Evolutionary conservation across 2,329 filamentous ascomycete species (phyloP).

Genomic region (Elsinoe australis): DNA sequence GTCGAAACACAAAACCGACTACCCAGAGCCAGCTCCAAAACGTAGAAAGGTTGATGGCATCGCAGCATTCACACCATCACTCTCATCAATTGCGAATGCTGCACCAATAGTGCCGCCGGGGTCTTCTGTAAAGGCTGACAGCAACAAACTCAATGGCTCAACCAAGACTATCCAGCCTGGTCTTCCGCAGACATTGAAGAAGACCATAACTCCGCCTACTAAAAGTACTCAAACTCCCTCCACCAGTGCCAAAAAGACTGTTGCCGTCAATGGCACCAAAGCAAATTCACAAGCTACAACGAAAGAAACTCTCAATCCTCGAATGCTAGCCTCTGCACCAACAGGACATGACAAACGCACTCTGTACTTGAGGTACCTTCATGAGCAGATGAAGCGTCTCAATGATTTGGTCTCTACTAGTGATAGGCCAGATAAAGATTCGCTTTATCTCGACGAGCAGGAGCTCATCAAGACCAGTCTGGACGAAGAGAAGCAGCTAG

Average conservation of each 20-base stretch:
- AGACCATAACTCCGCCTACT: conserved; percentile 20
- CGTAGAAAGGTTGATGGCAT: conserved; percentile 28
- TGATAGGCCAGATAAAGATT: conserved; percentile 43
- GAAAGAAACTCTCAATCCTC: conserved; percentile 52
- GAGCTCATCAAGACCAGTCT: conserved; percentile 61
- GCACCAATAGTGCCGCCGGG: no score
- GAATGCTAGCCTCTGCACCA: conserved; percentile 50
- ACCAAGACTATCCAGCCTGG: conserved; percentile 15
- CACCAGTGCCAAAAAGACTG: no score
- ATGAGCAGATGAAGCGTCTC: conserved; percentile 58
- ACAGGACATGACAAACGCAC: conserved; percentile 31
- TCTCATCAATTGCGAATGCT: no score
- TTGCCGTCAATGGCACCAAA: conserved; percentile 5
- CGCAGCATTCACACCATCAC: no score
- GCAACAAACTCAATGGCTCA: conserved; percentile 21
- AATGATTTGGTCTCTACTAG: conserved; percentile 55
- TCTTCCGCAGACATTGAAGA: conserved; percentile 16
- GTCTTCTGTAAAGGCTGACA: no score
- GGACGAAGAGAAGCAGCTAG: conserved; percentile 71
- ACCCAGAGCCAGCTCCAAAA: conserved; percentile 22
- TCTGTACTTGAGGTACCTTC: conserved; percentile 50
- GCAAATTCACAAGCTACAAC: not conserved
- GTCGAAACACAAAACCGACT: not conserved
- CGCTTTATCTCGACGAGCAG: conserved; percentile 55
- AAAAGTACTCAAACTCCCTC: no score